Conservation (phyloP, 192 early-diverging fungal species). For the Allomyces macrogynus region DNA sequence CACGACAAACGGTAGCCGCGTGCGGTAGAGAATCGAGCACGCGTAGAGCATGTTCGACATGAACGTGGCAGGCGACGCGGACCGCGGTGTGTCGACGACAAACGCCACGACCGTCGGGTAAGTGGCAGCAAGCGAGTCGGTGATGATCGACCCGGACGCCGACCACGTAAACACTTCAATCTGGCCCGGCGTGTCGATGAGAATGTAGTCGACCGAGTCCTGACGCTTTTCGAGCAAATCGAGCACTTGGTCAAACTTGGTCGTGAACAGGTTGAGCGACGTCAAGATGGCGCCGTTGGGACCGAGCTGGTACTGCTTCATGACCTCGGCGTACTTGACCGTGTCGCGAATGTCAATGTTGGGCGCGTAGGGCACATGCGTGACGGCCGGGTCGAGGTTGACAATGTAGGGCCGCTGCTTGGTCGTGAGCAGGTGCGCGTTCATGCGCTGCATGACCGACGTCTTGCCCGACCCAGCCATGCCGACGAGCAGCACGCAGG, state of each 20-base stretch:
- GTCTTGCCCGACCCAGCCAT: conserved; percentile 96
- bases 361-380: conserved; percentile 62
- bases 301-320: conserved; percentile 91
- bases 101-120: conserved; percentile 84
- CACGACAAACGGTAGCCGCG: conserved; percentile 82
- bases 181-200: conserved; percentile 91
- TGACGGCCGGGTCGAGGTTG: conserved; percentile 88
- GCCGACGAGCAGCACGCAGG: conserved; percentile 67
- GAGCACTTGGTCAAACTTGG: conserved; percentile 95
- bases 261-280: conserved; percentile 86
- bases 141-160: conserved; percentile 87
- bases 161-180: conserved; percentile 99
- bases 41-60: conserved; percentile 99
- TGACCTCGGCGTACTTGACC: conserved; percentile 95
- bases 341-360: conserved; percentile 97
- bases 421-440: conserved; percentile 60
- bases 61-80: conserved; percentile 77
- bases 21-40: conserved; percentile 91
- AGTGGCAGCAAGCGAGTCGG: conserved; percentile 71
- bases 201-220: conserved; percentile 43
- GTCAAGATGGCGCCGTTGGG: conserved; percentile 96
- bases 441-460: conserved; percentile 87
- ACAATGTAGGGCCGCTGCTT: conserved; percentile 65
- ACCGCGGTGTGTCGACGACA: conserved; percentile 89
- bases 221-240: conserved; percentile 66